Conservation (phyloP, 2,329 filamentous ascomycete species). For the Verticillium klebahnii region DNA sequence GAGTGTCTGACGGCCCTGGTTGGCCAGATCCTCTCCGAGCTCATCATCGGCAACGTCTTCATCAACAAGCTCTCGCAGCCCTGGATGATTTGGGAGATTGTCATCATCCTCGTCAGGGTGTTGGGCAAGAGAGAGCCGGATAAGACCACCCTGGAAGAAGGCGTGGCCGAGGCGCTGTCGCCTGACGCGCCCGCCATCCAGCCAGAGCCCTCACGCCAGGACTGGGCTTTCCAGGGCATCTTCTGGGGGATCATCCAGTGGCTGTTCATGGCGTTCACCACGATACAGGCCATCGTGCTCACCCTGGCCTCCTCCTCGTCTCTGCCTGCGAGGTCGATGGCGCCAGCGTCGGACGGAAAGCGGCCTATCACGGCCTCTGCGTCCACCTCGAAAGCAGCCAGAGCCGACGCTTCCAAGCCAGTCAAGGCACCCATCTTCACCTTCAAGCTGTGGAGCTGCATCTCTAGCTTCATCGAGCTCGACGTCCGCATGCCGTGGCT, state of each 20-base stretch:
- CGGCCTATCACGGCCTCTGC: background rate
- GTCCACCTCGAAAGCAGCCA: slow-evolving; percentile 2
- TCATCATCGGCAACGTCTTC: slow-evolving; percentile 80
- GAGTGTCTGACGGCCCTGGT: slow-evolving; percentile 78
- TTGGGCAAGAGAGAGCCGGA: slow-evolving; percentile 21
- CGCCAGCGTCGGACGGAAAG: slow-evolving; percentile 18
- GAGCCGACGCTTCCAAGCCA: slow-evolving; percentile 9
- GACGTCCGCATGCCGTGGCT: slow-evolving; percentile 88
- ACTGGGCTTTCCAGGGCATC: slow-evolving; percentile 39
- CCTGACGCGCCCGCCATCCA: slow-evolving; percentile 1
- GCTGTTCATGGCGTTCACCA: slow-evolving; percentile 50
- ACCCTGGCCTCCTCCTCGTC: slow-evolving; percentile 65
- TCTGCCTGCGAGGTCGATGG: slow-evolving; percentile 47
- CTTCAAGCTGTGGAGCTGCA: slow-evolving; percentile 73
- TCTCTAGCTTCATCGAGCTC: slow-evolving; percentile 69
- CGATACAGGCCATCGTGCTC: slow-evolving; percentile 60
- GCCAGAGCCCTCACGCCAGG: slow-evolving; percentile 8
- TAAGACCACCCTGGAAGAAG: slow-evolving; percentile 4
- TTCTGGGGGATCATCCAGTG: slow-evolving; percentile 56
- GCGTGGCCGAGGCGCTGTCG: background rate
- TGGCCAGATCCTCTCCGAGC: slow-evolving; percentile 81
- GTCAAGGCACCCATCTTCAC: slow-evolving; percentile 62
- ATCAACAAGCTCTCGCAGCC: slow-evolving; percentile 78
- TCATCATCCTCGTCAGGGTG: slow-evolving; percentile 63
- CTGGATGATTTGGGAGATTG: slow-evolving; percentile 82